These are phyloP conservation scores for Salvia sclarea DNA, from an alignment of 305 asterid genomes.

Conservation along the genomic window DNA sequence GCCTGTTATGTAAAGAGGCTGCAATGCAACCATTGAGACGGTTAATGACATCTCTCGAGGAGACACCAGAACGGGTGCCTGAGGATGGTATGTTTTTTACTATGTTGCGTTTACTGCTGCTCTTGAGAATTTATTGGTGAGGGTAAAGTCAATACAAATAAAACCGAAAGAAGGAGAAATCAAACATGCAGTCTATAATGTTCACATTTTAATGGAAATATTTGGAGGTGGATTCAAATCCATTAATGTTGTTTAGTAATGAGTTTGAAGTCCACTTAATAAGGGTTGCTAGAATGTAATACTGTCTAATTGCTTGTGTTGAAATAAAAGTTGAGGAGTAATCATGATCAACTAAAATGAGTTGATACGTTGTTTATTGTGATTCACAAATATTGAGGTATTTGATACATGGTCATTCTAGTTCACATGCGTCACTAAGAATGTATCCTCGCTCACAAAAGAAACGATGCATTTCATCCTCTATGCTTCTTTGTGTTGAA, in stretches of 20 bases:
- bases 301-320: neutral
- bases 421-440: neutral
- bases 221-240: neutral
- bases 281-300: neutral
- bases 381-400: neutral
- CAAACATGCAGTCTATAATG: neutral
- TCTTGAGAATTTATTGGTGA: neutral
- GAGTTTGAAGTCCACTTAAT: neutral
- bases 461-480: neutral
- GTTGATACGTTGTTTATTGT: neutral
- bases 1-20: conserved; percentile 91
- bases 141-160: neutral
- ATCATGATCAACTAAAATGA: neutral
- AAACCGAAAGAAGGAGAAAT: neutral
- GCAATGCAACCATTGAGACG: conserved; percentile 96
- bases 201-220: neutral
- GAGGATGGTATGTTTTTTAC: conserved; percentile 67
- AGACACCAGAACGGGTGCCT: conserved; percentile 55
- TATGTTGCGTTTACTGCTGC: conserved; percentile 9
- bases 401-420: neutral
- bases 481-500: neutral
- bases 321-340: neutral
- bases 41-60: conserved; percentile 72
- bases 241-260: no score
- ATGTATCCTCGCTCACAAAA: neutral